phyloP scores from a whole-genome alignment of 1,284 basidiomycete species.

The Wolfiporia cocos region DNA sequence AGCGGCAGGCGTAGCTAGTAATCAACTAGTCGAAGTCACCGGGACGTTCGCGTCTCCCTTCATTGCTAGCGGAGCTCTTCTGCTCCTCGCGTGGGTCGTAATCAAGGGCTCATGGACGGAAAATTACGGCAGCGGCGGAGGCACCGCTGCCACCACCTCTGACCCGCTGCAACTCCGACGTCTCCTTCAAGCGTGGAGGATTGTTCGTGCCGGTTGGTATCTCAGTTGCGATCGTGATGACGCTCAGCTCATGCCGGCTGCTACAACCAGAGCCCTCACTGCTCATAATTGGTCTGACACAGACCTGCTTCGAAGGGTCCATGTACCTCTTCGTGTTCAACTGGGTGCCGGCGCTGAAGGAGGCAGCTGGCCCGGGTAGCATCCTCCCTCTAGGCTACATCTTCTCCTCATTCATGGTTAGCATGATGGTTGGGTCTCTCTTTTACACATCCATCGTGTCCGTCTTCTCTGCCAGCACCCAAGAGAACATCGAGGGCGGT shows the following conservation, averaged over 20 bases:
- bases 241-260: constrained; percentile 3
- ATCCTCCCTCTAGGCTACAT: constrained; percentile 66
- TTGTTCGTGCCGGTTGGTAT: constrained; percentile 46
- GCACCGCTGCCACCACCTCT: constrained; percentile 21
- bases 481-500: constrained; percentile 7
- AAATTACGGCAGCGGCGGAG: constrained; percentile 52
- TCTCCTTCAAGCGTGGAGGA: constrained; percentile 50
- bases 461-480: constrained; percentile 24
- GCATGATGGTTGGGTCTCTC: constrained; percentile 73
- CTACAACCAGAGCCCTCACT: constrained; percentile 46
- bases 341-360: constrained; percentile 72
- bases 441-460: constrained; percentile 54
- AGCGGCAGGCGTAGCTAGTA: constrained; percentile 56
- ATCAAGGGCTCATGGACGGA: constrained; percentile 59
- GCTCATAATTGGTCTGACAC: constrained; percentile 63
- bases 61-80: constrained; percentile 50
- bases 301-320: constrained; percentile 75
- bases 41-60: constrained; percentile 56
- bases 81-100: constrained; percentile 47
- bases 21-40: constrained; percentile 46
- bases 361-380: constrained; percentile 33
- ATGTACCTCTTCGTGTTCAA: constrained; percentile 82
- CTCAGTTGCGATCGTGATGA: not conserved
- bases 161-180: constrained; percentile 48
- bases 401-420: constrained; percentile 73